Base-by-base conservation (phyloP, 805 yeast genomes). In the Ogataea henricii region DNA sequence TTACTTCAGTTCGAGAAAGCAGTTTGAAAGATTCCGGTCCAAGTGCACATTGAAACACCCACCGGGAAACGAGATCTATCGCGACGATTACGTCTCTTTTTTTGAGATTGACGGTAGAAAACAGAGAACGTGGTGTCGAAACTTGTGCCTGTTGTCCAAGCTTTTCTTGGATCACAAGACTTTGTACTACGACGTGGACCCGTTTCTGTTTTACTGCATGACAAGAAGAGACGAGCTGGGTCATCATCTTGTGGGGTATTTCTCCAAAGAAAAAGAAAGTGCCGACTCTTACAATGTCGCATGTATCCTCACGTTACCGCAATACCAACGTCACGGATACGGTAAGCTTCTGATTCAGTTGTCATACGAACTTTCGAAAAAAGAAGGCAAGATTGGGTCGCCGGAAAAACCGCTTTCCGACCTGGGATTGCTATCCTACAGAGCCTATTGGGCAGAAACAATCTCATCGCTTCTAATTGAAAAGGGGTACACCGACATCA, bases 361-460 rank as follows among this genome's bases (percentile, higher is more conserved):
- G 64, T 89, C 97, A 3, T 94, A 94, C 65, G 95, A 88, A 71
- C 72, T 94, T 36, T 87, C 96, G 2, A 84, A 85, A 60, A 85
- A 83, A 44, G 99, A 94, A 62, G 83, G 85, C 44, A 94, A 94
- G 65, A 81, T 83, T 3, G 99, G 99, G 1, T 89, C 97, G 0
- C 99, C 99, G 0, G 99, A 94, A 68, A 94, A 94, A 63, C 99
- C 99, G 2, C 73, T 94, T 18, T 88, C 96, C 0, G 99, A 94
- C 75, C 75, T 94, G 62, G 99, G 99, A 34, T 74, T 94, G 26
- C 74, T 94, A 23, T 87, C 96, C 4, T 94, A 94, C 62, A 82
- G 99, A 66, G 96, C 97, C 0, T 94, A 79, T 64, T 94, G 99
- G 99, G 83, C 97, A 0, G 98, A 94, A 59, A 83, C 92, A 0